These are phyloP conservation scores for Macaranga tanarius DNA, from an alignment of 441 rosid genomes.

Conservation along the genomic window DNA sequence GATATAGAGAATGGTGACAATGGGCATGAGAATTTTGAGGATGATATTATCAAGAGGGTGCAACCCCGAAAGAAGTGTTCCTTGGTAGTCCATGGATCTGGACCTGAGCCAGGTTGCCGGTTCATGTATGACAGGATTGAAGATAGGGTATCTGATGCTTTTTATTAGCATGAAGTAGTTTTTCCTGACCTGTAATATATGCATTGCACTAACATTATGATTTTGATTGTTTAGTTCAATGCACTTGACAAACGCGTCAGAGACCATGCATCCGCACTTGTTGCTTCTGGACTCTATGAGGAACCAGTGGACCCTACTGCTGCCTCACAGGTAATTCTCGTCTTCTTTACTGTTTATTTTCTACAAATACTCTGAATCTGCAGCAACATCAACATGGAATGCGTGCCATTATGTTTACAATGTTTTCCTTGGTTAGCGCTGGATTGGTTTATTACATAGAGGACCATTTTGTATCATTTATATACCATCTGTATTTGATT, in stretches of 20 bases:
- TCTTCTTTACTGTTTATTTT: background rate
- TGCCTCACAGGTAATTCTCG: constrained; percentile 77
- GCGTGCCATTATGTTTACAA: background rate
- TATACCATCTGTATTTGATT: background rate
- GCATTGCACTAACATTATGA: constrained; percentile 19
- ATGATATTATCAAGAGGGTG: constrained; percentile 74
- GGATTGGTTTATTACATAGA: background rate
- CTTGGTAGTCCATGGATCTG: constrained; percentile 50
- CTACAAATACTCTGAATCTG: background rate
- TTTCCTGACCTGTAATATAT: constrained; percentile 17
- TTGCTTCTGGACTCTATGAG: constrained; percentile 62
- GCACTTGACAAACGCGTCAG: constrained; percentile 72
- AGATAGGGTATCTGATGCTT: constrained; percentile 59
- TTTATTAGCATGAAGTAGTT: constrained; percentile 15
- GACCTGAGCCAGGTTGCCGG: constrained; percentile 83
- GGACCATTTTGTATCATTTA: constrained; percentile 1
- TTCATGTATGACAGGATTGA: constrained; percentile 88
- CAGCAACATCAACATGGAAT: background rate
- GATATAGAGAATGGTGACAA: constrained; percentile 38
- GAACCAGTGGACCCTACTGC: constrained; percentile 83
- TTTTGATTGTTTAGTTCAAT: constrained; percentile 47
- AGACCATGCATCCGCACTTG: constrained; percentile 54
- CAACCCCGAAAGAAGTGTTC: constrained; percentile 63
- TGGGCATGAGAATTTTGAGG: constrained; percentile 47
- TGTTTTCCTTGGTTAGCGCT: background rate